A percentile compares a stretch with the other conserved stretches of the same genome.
Conservation (phyloP, 2,329 filamentous ascomycete genomes). For the Aaosphaeria pasadenensis region DNA sequence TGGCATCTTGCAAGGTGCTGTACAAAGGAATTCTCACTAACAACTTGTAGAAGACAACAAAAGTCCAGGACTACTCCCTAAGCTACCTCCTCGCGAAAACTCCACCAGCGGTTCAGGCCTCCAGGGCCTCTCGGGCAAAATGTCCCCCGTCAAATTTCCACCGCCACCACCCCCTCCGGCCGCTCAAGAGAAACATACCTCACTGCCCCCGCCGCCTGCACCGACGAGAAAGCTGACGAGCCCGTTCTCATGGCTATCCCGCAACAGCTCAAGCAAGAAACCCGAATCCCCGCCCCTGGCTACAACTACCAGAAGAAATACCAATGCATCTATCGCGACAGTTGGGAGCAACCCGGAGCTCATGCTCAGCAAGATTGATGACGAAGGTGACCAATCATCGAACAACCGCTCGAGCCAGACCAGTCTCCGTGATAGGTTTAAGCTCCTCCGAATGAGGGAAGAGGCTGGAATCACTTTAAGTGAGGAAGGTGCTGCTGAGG, state of each 20-base stretch:
- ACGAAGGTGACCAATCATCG: slow-evolving; percentile 40
- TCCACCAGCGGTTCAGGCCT: slow-evolving; percentile 23
- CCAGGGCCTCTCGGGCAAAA: slow-evolving; percentile 70
- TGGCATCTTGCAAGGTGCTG: too few species aligned
- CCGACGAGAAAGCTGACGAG: slow-evolving; percentile 72
- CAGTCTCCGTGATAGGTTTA: slow-evolving; percentile 47
- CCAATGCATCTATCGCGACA: slow-evolving; percentile 75
- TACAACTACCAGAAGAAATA: slow-evolving; percentile 62
- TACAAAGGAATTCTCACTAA: too few species aligned
- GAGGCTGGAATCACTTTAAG: slow-evolving; percentile 39
- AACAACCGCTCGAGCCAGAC: slow-evolving; percentile 36
- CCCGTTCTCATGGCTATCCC: slow-evolving; percentile 35
- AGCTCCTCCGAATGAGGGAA: slow-evolving; percentile 43
- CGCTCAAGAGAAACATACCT: slow-evolving; percentile 19
- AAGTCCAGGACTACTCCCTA: slow-evolving; percentile 39
- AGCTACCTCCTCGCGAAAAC: slow-evolving; percentile 51
- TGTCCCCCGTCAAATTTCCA: slow-evolving; percentile 60
- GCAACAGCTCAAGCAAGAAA: slow-evolving; percentile 54
- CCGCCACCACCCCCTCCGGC: slow-evolving; percentile 29
- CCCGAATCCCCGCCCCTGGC: slow-evolving; percentile 58
- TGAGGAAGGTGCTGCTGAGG: slow-evolving; percentile 46
- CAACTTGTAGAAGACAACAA: slow-evolving; percentile 21
- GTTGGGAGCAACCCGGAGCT: slow-evolving; percentile 78
- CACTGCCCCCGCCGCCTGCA: slow-evolving; percentile 33
- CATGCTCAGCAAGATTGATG: slow-evolving; percentile 73